A percentile compares a stretch with the other conserved stretches of the same genome.
phyloP scores from a whole-genome alignment of 148 eudicot genomes.

The Salicornia ramosissima region DNA sequence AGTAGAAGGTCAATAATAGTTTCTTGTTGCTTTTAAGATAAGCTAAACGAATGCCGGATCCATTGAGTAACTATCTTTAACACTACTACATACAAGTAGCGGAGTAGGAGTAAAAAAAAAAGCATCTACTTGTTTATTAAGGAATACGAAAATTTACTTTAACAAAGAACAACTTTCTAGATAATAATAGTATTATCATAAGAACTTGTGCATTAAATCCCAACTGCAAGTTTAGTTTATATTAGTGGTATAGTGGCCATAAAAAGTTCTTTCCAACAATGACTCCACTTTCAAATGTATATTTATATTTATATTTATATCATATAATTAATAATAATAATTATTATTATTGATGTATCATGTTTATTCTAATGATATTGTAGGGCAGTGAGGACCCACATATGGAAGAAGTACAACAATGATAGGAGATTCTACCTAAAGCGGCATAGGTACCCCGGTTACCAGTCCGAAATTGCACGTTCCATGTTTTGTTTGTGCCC shows the following conservation, averaged over 20 bases:
- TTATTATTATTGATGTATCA: too few species aligned
- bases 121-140: not conserved
- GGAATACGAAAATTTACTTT: not conserved
- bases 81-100: not conserved
- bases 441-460: slow-evolving; percentile 60
- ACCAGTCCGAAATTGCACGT: slow-evolving; percentile 66
- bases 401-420: slow-evolving; percentile 47
- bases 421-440: slow-evolving; percentile 58
- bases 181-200: not conserved
- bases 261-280: slow-evolving; percentile 11
- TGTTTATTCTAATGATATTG: not conserved
- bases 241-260: not conserved
- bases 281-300: not conserved
- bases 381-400: slow-evolving; percentile 71
- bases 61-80: not conserved
- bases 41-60: not conserved
- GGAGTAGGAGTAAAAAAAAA: not conserved
- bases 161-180: not conserved
- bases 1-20: not conserved
- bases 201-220: slow-evolving; percentile 3
- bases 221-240: not conserved
- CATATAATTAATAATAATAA: too few species aligned
- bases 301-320: too few species aligned
- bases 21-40: slow-evolving; percentile 4
- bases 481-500: slow-evolving; percentile 77